Evolutionary conservation across 108 stramenopile species (phyloP), one percentile per base, ranked within the genome.

Genomic region (Nitzschia palea): DNA sequence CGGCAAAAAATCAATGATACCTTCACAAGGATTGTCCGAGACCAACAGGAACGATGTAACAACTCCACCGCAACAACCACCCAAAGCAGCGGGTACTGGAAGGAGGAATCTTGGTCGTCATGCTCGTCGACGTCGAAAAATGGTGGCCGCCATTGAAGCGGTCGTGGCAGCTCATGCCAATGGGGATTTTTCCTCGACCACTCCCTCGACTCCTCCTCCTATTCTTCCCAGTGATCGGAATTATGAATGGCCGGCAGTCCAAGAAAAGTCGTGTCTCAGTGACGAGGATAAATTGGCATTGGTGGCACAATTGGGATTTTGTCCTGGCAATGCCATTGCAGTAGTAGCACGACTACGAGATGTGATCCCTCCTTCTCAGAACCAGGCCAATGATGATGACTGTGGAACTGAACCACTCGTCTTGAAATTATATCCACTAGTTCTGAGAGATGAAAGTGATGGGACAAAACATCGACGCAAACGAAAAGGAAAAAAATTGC

Each of bases 361-460:
- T n/a, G 42, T 23, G 2, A 62, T 71, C 67, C 55, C 73, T 0
- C 29, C 12, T 31, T 27, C 37, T 54, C 10, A 37, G 30, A 36
- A 27, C 0, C 44, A 12, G 28, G 33, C 30, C 12, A 35, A 67
- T 12, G 58, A 60, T 36, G 50, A 74, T 67, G 43, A 52, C 35
- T n/a, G n/a, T n/a, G n/a, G n/a, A n/a, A 33, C 31, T 33, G 22
- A 58, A 27, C 91, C 92, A 2, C 65, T 86, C 5, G 92, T 85
- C 8, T 30, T 93, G 4, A 77, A 89, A 61, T 61, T 93, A 8
- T 93, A 90, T 80, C 92, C 92, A 20, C 50, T 93, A 67, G 89
- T 73, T 0, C 42, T 85, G 4, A 85, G 92, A 8, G 73, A 90
- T 35, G 74, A 77, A 40, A 74, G 65, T 60, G 55, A 36, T 51